phyloP scores from a whole-genome alignment of 768 basidiomycete species.

The Amanita pallidorosea region DNA sequence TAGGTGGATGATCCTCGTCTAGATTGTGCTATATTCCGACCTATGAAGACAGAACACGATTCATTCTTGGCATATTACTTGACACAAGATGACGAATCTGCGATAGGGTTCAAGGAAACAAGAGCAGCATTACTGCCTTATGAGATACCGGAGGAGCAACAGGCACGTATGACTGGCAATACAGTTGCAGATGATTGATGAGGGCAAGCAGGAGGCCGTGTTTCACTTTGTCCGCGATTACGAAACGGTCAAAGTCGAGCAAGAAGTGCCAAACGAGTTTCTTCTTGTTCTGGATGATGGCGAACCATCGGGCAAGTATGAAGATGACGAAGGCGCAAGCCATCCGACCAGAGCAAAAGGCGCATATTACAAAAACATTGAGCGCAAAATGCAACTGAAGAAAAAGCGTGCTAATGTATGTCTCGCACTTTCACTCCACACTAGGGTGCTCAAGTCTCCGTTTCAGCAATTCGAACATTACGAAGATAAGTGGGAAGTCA shows the following conservation, averaged over 20 bases:
- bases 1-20: slow-evolving; percentile 71
- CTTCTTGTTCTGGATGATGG: slow-evolving; percentile 65
- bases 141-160: slow-evolving; percentile 41
- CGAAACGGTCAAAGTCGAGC: slow-evolving; percentile 79
- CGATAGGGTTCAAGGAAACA: slow-evolving; percentile 51
- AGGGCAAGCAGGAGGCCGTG: slow-evolving; percentile 39
- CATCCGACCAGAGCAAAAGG: slow-evolving; percentile 36
- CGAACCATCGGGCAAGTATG: slow-evolving; percentile 23
- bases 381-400: slow-evolving; percentile 80
- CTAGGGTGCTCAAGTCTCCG: not conserved
- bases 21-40: slow-evolving; percentile 78
- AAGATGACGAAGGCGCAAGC: slow-evolving; percentile 22
- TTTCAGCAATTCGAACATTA: slow-evolving; percentile 59
- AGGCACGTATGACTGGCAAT: slow-evolving; percentile 25
- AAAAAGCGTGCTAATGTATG: slow-evolving; percentile 74
- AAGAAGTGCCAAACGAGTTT: slow-evolving; percentile 80
- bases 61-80: slow-evolving; percentile 83
- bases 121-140: slow-evolving; percentile 32
- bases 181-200: not conserved
- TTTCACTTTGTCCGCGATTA: slow-evolving; percentile 80
- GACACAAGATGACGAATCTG: slow-evolving; percentile 64
- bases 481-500: slow-evolving; percentile 74
- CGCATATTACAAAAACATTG: slow-evolving; percentile 85
- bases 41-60: slow-evolving; percentile 83
- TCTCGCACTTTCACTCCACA: slow-evolving; percentile 7